phyloP scores from a whole-genome alignment of 2,329 filamentous ascomycete species.

The Onygenales sp. region DNA sequence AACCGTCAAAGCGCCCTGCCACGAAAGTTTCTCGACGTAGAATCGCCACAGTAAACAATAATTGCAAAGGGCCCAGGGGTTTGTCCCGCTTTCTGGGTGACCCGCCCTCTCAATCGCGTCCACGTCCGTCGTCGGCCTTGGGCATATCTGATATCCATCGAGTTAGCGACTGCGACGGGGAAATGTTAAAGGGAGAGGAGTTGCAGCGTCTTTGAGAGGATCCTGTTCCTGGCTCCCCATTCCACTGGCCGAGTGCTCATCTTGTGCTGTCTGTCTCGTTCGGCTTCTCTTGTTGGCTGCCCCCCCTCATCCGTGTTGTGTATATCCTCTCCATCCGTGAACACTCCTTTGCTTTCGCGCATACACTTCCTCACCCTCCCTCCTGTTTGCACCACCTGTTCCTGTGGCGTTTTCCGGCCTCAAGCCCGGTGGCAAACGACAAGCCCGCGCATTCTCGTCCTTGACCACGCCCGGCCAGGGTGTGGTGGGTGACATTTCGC shows the following conservation, averaged over 20 bases:
- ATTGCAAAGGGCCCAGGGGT: neutral
- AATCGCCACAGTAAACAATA: neutral
- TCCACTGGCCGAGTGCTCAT: too few relatives aligned
- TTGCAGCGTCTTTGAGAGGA: too few relatives aligned
- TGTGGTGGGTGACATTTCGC: neutral
- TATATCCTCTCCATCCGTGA: neutral
- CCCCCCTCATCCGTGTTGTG: too few relatives aligned
- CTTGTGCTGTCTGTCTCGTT: too few relatives aligned
- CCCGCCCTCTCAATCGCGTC: neutral
- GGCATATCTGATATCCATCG: too few relatives aligned
- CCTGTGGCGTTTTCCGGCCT: neutral
- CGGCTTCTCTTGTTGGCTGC: too few relatives aligned
- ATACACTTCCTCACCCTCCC: neutral
- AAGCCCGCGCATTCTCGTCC: neutral
- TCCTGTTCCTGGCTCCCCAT: too few relatives aligned
- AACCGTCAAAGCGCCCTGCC: neutral
- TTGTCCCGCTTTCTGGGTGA: neutral
- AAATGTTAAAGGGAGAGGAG: too few relatives aligned
- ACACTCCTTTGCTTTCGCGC: neutral
- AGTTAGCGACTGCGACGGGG: neutral
- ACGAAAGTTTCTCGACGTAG: neutral
- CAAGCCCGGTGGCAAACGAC: neutral
- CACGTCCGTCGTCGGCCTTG: neutral
- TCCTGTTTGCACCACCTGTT: neutral
- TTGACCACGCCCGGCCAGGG: neutral